Conservation (phyloP, 352 stramenopile genomes). For the Phytophthora pini region DNA sequence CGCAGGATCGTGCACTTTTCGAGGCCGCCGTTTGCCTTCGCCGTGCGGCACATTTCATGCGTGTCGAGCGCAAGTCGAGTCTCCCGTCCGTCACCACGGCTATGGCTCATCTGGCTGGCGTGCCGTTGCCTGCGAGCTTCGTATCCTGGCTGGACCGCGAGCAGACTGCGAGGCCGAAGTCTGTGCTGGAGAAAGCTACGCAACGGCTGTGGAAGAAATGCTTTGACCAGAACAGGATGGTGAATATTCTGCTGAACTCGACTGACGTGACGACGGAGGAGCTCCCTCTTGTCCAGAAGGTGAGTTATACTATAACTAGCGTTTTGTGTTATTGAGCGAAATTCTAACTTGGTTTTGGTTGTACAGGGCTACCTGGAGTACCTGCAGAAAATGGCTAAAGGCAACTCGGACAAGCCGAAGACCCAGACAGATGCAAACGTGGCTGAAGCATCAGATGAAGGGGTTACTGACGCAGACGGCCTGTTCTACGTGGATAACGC, state of each 20-base stretch:
- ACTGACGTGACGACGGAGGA: conserved; percentile 48
- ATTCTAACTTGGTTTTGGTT: conserved; percentile 17
- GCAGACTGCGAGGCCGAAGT: conserved; percentile 28
- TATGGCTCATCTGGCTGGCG: conserved; percentile 48
- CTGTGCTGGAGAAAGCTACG: conserved; percentile 19
- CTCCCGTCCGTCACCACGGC: conserved; percentile 54
- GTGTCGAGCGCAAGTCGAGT: conserved; percentile 50
- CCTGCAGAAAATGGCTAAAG: conserved; percentile 37
- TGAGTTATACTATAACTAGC: conserved; percentile 13
- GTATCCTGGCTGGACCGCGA: conserved; percentile 50
- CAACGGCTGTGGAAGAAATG: conserved; percentile 48
- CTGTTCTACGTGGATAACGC: conserved; percentile 73
- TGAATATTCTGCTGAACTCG: conserved; percentile 57
- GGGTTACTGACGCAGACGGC: conserved; percentile 9
- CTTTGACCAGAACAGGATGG: conserved; percentile 40
- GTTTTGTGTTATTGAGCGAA: background rate
- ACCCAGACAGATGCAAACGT: conserved; percentile 1
- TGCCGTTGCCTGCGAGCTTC: conserved; percentile 56
- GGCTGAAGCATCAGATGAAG: conserved; percentile 4
- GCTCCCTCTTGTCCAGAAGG: conserved; percentile 51
- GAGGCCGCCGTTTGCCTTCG: conserved; percentile 53
- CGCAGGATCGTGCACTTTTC: conserved; percentile 33
- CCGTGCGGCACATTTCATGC: conserved; percentile 64
- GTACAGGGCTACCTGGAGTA: conserved; percentile 56
- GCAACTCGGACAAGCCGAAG: conserved; percentile 18